A percentile compares a stretch with the other conserved stretches of the same genome.
Evolutionary conservation across 352 stramenopile genomes (phyloP).

Genomic region (Albugo candida): DNA sequence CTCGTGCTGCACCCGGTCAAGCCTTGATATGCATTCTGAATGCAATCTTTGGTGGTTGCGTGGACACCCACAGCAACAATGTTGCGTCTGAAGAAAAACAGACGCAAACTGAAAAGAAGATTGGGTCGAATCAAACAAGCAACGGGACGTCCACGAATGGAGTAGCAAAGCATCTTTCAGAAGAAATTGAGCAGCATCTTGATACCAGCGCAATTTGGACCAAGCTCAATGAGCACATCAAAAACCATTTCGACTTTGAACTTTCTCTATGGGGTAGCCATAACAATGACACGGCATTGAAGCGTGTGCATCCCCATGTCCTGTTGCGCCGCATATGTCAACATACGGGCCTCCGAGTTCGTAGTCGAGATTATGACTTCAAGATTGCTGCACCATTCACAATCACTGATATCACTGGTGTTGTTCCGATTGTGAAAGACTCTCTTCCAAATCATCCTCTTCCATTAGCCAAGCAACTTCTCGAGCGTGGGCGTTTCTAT

Average conservation of each 20-base stretch:
- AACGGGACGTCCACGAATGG: neutral
- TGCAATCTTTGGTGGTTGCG: conserved; percentile 33
- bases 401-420: conserved; percentile 80
- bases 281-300: conserved; percentile 9
- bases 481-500: conserved; percentile 77
- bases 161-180: conserved; percentile 4
- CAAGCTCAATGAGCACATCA: conserved; percentile 35
- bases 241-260: conserved; percentile 60
- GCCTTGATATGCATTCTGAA: conserved; percentile 77
- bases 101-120: conserved; percentile 23
- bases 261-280: conserved; percentile 43
- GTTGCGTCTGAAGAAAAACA: conserved; percentile 10
- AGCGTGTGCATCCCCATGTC: conserved; percentile 48
- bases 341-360: conserved; percentile 80
- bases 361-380: conserved; percentile 81
- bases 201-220: conserved; percentile 30
- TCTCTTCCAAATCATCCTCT: conserved; percentile 63
- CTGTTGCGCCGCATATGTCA: conserved; percentile 88
- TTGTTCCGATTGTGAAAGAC: conserved; percentile 89
- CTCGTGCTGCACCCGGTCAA: conserved; percentile 43
- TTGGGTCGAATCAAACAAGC: conserved; percentile 17
- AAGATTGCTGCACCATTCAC: conserved; percentile 52
- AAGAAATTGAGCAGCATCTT: conserved; percentile 8
- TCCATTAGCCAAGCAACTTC: conserved; percentile 52
- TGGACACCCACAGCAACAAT: conserved; percentile 11